Evolutionary conservation across 1,284 basidiomycete species (phyloP).

Genomic region (Apiotrichum sp.): DNA sequence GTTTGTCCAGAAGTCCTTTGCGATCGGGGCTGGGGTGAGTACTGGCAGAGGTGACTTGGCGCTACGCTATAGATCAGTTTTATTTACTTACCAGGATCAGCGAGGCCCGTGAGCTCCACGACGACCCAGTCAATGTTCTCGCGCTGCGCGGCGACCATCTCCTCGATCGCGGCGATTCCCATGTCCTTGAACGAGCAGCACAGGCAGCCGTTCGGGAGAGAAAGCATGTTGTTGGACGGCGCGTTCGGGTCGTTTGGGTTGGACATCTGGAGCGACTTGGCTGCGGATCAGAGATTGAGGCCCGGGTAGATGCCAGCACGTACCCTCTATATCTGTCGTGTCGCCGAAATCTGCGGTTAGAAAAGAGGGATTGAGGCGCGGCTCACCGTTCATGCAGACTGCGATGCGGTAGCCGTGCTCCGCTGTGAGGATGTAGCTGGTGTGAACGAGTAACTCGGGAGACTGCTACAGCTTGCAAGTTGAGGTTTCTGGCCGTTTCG

Average conservation of each 20-base stretch:
- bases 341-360: conserved; percentile 44
- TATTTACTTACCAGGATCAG: conserved; percentile 66
- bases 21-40: conserved; percentile 55
- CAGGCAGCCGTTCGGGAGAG: conserved; percentile 85
- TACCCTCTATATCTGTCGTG: conserved; percentile 49
- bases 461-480: no score
- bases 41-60: no score
- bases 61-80: no score
- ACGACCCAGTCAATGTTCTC: conserved; percentile 80
- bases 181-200: conserved; percentile 91
- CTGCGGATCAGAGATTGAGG: conserved; percentile 4
- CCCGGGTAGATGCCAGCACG: conserved; percentile 1
- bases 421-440: conserved; percentile 73
- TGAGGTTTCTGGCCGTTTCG: no score
- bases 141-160: no score
- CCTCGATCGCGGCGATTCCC: conserved; percentile 66
- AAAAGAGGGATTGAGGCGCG: no score
- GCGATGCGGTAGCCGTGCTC: conserved; percentile 89
- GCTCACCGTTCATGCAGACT: conserved; percentile 82
- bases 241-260: conserved; percentile 49
- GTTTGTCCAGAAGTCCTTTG: conserved; percentile 84
- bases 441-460: no score
- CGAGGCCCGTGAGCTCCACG: conserved; percentile 86
- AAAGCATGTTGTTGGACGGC: conserved; percentile 55
- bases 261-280: conserved; percentile 53